phyloP scores from a whole-genome alignment of 352 stramenopile species.

The Thraustochytrium sp. region DNA sequence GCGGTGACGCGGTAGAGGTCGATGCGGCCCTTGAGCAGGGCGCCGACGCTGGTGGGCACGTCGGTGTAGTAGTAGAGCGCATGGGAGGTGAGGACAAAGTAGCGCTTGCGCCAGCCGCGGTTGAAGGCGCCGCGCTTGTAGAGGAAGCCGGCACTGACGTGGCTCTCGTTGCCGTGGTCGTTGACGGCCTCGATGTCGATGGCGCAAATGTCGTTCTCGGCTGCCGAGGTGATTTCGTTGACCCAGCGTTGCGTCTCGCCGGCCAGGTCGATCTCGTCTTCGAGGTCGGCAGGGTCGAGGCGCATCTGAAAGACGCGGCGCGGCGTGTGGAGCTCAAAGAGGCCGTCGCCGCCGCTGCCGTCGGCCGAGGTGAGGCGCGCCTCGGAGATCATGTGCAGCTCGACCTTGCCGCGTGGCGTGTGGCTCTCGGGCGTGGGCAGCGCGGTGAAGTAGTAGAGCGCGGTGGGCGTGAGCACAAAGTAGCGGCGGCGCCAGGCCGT shows the following conservation, averaged over 20 bases:
- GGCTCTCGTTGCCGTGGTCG: neutral
- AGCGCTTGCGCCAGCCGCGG: neutral
- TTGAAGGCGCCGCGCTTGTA: conserved; percentile 42
- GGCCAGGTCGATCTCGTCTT: neutral
- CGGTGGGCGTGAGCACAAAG: conserved; percentile 41
- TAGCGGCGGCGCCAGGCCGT: conserved; percentile 39
- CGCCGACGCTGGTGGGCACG: conserved; percentile 18
- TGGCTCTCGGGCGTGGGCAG: neutral
- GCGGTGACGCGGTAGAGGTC: conserved; percentile 14
- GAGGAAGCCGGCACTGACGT: conserved; percentile 15
- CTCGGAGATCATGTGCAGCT: conserved; percentile 40
- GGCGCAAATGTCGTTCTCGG: conserved; percentile 31
- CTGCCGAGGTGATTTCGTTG: conserved; percentile 26
- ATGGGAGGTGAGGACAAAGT: conserved; percentile 41
- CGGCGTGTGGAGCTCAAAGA: conserved; percentile 17
- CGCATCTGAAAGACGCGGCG: conserved; percentile 12
- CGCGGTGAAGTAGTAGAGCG: conserved; percentile 30
- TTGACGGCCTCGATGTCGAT: conserved; percentile 18
- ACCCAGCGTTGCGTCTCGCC: conserved; percentile 12
- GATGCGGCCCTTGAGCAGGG: conserved; percentile 29
- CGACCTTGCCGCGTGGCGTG: conserved; percentile 36
- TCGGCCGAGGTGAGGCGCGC: neutral
- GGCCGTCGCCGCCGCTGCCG: neutral
- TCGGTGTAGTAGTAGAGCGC: conserved; percentile 44
- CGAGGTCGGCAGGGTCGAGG: conserved; percentile 8